Evolutionary conservation across 306 rosid species (phyloP), one percentile per base, ranked within the genome.

Genomic region (Rosa lucieae): DNA sequence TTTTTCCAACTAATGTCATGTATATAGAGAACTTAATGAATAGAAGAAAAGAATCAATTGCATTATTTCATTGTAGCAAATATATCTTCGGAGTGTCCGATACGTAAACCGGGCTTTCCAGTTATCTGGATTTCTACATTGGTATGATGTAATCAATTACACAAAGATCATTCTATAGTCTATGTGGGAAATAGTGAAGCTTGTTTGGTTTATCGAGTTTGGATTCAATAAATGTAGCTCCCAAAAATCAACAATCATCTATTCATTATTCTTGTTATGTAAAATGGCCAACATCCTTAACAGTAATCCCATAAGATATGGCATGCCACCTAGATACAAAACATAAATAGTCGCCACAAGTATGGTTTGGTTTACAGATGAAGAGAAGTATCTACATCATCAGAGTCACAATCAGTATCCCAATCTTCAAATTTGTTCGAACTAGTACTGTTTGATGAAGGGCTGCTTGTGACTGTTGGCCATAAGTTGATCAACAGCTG

Each of bases 351-450:
- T 20, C 10, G 23, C 26, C 61, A 53, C 10, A 39, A 37, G 13
- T 67, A 42, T 5, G 51, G 4, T 20, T 2, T 44, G 55, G 44
- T 84, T 90, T 77, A 94, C 67, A 94, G 88, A 84, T 88, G 98
- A 82, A 94, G 99, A 75, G 97, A 94, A 81, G 99, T 94, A 87
- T 94, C 97, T 67, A 94, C 90, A 65, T 85, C 89, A 76, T 72
- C 86, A 59, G 81, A 78, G 72, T 85, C 85, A 65, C 69, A 70
- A 72, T 79, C 86, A 69, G n/a, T 4, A 14, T 53, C 72, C 18
- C 67, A 70, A 13, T 85, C 81, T 80, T 74, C 85, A 80, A 79
- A 82, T 10, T n/a, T 61, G 37, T 69, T 67, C 37, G 61, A 53
- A 59, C 18, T 18, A 44, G 49, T 53, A 53, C 61, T 47, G 29